These are phyloP conservation scores for Boletus rubescentipes DNA, from an alignment of 768 basidiomycete genomes.

Conservation along the genomic window DNA sequence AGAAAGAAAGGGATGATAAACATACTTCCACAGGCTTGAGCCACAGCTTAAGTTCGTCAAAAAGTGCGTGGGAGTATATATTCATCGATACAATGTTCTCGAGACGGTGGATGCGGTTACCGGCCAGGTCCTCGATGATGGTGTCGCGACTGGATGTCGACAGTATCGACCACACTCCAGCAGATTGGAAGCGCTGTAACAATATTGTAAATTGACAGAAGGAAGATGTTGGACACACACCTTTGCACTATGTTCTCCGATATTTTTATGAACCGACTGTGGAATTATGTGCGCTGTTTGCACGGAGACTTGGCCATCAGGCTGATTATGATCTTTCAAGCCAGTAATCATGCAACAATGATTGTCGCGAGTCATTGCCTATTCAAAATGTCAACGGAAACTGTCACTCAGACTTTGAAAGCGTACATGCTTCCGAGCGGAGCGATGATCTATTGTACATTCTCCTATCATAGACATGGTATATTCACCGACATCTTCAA, in stretches of 20 bases:
- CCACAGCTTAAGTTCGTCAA: background rate
- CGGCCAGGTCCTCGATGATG: background rate
- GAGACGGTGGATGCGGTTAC: background rate
- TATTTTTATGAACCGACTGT: background rate
- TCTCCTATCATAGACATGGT: background rate
- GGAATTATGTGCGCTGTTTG: conserved; percentile 2
- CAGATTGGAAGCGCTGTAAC: background rate
- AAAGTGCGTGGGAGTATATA: background rate
- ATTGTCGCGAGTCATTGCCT: background rate
- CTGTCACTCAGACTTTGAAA: background rate
- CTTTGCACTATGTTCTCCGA: background rate
- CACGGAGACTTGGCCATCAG: background rate
- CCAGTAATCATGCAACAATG: background rate
- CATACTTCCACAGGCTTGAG: conserved; percentile 4
- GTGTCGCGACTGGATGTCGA: background rate
- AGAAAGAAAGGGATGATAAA: background rate
- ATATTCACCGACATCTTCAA: background rate
- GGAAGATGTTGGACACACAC: background rate
- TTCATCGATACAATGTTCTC: background rate
- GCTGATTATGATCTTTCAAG: background rate
- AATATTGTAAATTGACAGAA: background rate
- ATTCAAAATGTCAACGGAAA: background rate
- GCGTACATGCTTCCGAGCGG: background rate
- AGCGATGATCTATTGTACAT: background rate
- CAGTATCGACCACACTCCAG: background rate